Evolutionary conservation across 1,284 basidiomycete species (phyloP).

Genomic region (Ceratobasidium papillatum): DNA sequence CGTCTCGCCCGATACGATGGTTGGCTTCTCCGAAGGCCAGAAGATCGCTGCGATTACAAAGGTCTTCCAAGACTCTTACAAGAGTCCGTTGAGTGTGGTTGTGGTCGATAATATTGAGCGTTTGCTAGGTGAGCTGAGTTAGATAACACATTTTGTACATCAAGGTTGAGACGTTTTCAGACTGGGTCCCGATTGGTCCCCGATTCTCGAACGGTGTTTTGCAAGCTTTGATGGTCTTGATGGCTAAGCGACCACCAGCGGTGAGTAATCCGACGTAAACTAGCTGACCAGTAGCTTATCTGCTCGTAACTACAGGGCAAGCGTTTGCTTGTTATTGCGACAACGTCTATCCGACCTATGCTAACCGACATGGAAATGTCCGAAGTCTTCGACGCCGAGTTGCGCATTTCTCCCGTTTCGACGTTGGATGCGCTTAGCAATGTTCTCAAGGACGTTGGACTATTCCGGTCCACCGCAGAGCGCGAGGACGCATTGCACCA

Average conservation of each 20-base stretch:
- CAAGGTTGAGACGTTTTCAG: conserved; percentile 54
- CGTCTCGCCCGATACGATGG: conserved; percentile 96
- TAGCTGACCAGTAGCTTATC: not conserved
- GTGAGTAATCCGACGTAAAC: conserved; percentile 55
- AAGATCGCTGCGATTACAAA: conserved; percentile 95
- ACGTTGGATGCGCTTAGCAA: conserved; percentile 75
- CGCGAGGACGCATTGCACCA: conserved; percentile 69
- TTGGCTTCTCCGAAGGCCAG: conserved; percentile 89
- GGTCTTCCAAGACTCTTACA: conserved; percentile 96
- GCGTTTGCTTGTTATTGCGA: conserved; percentile 91
- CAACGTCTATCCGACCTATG: conserved; percentile 88
- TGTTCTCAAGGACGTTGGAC: conserved; percentile 83
- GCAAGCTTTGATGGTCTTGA: conserved; percentile 89
- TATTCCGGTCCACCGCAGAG: conserved; percentile 74
- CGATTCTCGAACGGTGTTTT: conserved; percentile 95
- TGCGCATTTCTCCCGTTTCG: conserved; percentile 85
- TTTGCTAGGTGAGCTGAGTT: conserved; percentile 70
- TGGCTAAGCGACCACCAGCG: conserved; percentile 92
- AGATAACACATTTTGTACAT: not conserved
- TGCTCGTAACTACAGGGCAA: conserved; percentile 66
- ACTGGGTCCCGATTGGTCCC: conserved; percentile 98
- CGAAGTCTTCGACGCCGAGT: conserved; percentile 89
- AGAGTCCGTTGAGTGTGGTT: conserved; percentile 95
- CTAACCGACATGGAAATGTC: conserved; percentile 90
- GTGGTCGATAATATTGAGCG: conserved; percentile 97